These are phyloP conservation scores for Ganoderma leucocontextum DNA, from an alignment of 1,284 basidiomycete genomes.

Conservation along the genomic window DNA sequence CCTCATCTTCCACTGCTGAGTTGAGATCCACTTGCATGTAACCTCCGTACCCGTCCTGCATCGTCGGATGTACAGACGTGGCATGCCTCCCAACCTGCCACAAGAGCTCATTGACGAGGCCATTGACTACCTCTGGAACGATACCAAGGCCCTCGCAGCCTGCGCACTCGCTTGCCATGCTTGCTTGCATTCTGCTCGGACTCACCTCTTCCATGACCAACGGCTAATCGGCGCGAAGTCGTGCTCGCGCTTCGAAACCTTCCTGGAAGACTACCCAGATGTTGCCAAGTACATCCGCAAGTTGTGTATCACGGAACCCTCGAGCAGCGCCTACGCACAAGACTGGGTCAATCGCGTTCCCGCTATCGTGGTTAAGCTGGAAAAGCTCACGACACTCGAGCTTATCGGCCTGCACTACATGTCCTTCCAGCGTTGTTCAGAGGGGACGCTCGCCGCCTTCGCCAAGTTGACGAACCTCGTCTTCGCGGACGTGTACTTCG, in stretches of 20 bases:
- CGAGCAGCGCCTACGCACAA: slow-evolving; percentile 26
- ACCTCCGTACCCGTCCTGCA: not conserved
- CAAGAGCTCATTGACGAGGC: slow-evolving; percentile 46
- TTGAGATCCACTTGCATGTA: too few species aligned
- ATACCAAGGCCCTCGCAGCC: slow-evolving; percentile 40
- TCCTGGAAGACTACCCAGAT: slow-evolving; percentile 26
- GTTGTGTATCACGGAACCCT: slow-evolving; percentile 28
- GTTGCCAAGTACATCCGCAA: slow-evolving; percentile 28
- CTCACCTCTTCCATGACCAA: slow-evolving; percentile 44
- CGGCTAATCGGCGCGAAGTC: slow-evolving; percentile 20
- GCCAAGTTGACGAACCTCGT: slow-evolving; percentile 25
- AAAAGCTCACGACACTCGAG: slow-evolving; percentile 28
- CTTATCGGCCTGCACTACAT: slow-evolving; percentile 31
- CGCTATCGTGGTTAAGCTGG: slow-evolving; percentile 21
- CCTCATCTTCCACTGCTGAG: not conserved
- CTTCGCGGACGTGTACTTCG: slow-evolving; percentile 35
- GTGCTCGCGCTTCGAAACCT: slow-evolving; percentile 30
- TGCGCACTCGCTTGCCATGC: slow-evolving; percentile 46
- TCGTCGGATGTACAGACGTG: not conserved
- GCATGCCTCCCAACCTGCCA: slow-evolving; percentile 22
- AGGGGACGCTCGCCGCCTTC: slow-evolving; percentile 23
- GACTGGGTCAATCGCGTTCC: slow-evolving; percentile 32
- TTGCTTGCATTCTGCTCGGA: slow-evolving; percentile 45
- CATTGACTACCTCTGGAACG: slow-evolving; percentile 46
- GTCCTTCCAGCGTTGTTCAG: slow-evolving; percentile 23